Base-by-base conservation (phyloP, 1,284 basidiomycete genomes). In the Cryptococcus sp. region DNA sequence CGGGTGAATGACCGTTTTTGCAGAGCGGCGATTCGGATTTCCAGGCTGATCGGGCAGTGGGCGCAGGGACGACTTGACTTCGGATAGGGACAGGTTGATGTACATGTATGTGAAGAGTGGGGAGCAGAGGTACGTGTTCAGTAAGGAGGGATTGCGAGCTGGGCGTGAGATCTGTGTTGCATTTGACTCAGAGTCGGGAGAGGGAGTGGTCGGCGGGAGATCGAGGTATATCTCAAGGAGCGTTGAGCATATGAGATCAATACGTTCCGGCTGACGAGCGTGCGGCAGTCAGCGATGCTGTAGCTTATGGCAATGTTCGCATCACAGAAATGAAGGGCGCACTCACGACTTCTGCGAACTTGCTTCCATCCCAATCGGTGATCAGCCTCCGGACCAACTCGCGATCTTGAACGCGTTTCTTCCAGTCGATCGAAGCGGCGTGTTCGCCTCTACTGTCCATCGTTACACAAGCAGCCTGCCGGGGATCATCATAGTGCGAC, bases 401-500 rank as follows among this genome's bases (percentile, higher is more conserved):
- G 7, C 73, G 54, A 50, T 72, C 62, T 43, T 68, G 65, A 8
- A 74, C 62, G 15, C 54, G 52, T 20, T 54, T 51, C 50, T 64
- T 58, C 75, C 75, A 77, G 50, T 69, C 65, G 13, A 70, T 47
- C 0, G 54, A 52, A 1, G 39, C 30, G 13, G 3, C 13, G 11
- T 50, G 25, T 50, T 58, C 62, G 0, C 62, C 53, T 2, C 59
- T 13, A 13, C 30, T 13, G 10, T 35, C 8, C 13, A 2, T 10
- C 5, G 13, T 13, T 4, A 35, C 10, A 13, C 30, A 35, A 10
- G 30, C 30, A 6, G 70, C 62, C 1, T 0, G 1, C n/a, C 66
- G 59, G n/a, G 75, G 72, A 57, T 77, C 69, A 47, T 77, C 73
- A 55, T 69, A 75, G 23, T 60, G 50, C 20, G 58, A 42, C 1